Percentiles rank a stretch among this genome's conserved stretches.
These are phyloP conservation scores for Leishmania arabica DNA, from an alignment of 208 protist genomes.

Conservation along the genomic window DNA sequence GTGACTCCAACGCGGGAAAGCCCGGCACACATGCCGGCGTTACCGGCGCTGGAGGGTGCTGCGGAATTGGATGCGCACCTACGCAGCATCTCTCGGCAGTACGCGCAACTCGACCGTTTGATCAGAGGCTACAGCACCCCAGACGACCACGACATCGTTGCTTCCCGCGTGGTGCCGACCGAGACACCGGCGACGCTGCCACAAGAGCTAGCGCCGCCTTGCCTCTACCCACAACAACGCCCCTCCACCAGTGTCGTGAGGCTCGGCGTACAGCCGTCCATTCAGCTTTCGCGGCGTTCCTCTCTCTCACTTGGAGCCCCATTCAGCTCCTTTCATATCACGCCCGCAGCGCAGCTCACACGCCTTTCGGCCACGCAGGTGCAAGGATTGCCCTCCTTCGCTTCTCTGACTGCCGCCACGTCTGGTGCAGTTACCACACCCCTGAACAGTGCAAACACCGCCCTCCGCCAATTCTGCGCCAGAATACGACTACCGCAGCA, in stretches of 20 bases:
- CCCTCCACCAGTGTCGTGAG: neutral
- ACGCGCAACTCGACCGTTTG: constrained; percentile 6
- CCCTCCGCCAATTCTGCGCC: neutral
- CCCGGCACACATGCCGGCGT: neutral
- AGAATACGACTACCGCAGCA: neutral
- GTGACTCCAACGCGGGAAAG: too few relatives aligned
- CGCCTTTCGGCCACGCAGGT: neutral
- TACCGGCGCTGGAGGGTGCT: neutral
- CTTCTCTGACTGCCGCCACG: neutral
- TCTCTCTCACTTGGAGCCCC: neutral
- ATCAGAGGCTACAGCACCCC: constrained; percentile 6
- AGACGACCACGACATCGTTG: neutral
- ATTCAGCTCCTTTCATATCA: too few relatives aligned
- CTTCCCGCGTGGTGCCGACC: neutral
- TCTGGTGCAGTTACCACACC: neutral
- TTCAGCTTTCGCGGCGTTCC: too few relatives aligned
- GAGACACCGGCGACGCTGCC: neutral
- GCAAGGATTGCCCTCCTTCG: neutral
- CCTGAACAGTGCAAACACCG: neutral
- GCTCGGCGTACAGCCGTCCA: neutral
- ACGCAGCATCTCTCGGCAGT: constrained; percentile 1
- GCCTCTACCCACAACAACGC: neutral
- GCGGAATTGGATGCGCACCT: neutral
- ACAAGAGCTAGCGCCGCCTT: neutral
- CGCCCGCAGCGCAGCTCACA: neutral